Percentiles rank a stretch among this genome's conserved stretches.
phyloP scores from a whole-genome alignment of 306 rosid genomes.

The Lathyrus oleraceus region DNA sequence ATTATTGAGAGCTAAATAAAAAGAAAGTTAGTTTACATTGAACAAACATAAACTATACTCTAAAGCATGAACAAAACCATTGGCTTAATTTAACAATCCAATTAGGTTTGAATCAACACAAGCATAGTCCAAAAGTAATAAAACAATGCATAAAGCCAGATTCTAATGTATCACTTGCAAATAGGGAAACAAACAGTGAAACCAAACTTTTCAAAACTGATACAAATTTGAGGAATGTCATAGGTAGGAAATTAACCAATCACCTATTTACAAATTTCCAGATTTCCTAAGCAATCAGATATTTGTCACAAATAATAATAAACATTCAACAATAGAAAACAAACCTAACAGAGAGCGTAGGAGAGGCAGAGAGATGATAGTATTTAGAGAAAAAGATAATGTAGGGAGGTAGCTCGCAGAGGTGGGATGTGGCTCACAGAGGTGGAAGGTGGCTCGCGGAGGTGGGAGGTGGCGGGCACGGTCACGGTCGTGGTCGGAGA shows the following conservation, averaged over 20 bases:
- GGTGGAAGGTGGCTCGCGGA: too few relatives aligned
- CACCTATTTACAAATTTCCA: not conserved
- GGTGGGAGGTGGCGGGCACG: too few relatives aligned
- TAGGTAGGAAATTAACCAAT: not conserved
- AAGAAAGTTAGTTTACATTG: not conserved
- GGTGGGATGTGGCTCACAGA: too few relatives aligned
- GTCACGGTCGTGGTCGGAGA: too few relatives aligned
- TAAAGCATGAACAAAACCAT: not conserved
- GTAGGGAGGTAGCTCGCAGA: too few relatives aligned
- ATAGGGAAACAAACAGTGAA: not conserved
- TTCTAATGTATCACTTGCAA: not conserved
- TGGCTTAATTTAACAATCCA: not conserved
- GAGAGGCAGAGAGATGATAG: too few relatives aligned
- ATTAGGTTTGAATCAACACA: not conserved
- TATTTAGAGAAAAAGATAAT: too few relatives aligned
- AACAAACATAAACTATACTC: not conserved
- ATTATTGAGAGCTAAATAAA: not conserved
- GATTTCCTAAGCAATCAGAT: not conserved
- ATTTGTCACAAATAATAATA: not conserved
- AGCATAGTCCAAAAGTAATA: not conserved
- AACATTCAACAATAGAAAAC: too few relatives aligned
- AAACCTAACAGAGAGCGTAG: too few relatives aligned
- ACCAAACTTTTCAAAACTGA: not conserved
- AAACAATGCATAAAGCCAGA: not conserved
- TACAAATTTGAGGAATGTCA: not conserved